A percentile compares a stretch with the other conserved stretches of the same genome.
These are phyloP conservation scores for Buxus sempervirens DNA, from an alignment of 164 flowering plant species.

Conservation along the genomic window DNA sequence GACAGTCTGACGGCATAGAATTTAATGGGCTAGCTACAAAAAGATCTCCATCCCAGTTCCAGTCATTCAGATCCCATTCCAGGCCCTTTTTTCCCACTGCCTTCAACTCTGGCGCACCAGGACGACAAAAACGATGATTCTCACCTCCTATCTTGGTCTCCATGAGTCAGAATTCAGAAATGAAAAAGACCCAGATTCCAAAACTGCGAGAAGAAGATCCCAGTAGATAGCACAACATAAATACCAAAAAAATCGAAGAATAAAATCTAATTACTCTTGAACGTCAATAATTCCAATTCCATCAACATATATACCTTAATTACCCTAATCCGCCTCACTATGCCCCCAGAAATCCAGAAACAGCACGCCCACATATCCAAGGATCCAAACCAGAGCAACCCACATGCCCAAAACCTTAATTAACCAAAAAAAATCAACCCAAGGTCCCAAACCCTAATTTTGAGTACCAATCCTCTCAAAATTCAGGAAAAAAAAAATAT, in stretches of 20 bases:
- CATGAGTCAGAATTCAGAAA: constrained; percentile 34
- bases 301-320: background rate
- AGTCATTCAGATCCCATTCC: constrained; percentile 86
- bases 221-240: background rate
- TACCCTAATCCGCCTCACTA: constrained; percentile 34
- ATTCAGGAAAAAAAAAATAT: background rate
- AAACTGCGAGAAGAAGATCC: constrained; percentile 5
- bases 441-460: background rate
- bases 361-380: constrained; percentile 41
- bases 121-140: constrained; percentile 36
- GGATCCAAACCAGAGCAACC: constrained; percentile 47
- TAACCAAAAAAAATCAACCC: background rate
- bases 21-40: constrained; percentile 57
- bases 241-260: background rate
- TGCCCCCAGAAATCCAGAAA: constrained; percentile 52
- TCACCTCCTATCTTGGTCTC: constrained; percentile 54
- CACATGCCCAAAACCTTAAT: constrained; percentile 39
- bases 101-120: constrained; percentile 33
- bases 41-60: constrained; percentile 95
- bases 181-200: constrained; percentile 6
- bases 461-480: too few species aligned
- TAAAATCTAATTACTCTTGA: background rate
- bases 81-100: constrained; percentile 44
- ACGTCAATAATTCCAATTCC: constrained; percentile 14
- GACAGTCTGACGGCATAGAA: constrained; percentile 29